Percentiles rank a stretch among this genome's conserved stretches.
Conservation (phyloP, 2,329 filamentous ascomycete genomes). For the Hymenoscyphus scutula region DNA sequence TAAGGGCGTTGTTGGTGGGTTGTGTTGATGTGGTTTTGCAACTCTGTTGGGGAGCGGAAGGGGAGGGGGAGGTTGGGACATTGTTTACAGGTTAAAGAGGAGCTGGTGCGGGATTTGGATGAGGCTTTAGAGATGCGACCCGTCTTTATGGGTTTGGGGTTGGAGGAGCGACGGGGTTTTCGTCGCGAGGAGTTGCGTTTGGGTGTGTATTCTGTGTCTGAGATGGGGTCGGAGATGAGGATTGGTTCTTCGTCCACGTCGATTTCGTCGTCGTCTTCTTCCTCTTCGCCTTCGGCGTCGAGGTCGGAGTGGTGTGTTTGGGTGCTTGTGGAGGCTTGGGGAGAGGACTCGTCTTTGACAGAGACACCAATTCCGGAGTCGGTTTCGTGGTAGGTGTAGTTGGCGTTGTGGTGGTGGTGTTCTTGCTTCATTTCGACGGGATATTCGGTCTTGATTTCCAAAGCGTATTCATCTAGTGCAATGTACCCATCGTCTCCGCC, state of each 20-base stretch:
- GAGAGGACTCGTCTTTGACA: constrained; percentile 27
- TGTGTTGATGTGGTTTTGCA: constrained; percentile 47
- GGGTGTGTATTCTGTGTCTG: constrained; percentile 31
- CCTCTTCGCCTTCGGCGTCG: constrained; percentile 15
- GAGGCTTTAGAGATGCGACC: constrained; percentile 15
- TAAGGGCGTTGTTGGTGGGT: constrained; percentile 58
- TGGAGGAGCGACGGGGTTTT: not conserved
- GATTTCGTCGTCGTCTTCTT: constrained; percentile 16
- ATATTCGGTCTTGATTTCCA: constrained; percentile 10
- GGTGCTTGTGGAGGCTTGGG: constrained; percentile 7
- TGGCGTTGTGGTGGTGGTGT: not conserved
- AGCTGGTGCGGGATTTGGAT: not conserved
- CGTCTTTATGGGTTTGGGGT: constrained; percentile 18
- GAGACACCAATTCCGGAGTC: constrained; percentile 31
- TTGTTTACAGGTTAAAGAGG: constrained; percentile 18
- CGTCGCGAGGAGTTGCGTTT: constrained; percentile 16
- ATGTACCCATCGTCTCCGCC: constrained; percentile 17
- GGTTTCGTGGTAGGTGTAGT: constrained; percentile 25
- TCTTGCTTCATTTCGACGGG: constrained; percentile 3
- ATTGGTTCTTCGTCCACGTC: constrained; percentile 22
- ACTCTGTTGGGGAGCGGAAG: constrained; percentile 47
- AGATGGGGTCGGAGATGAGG: constrained; percentile 22
- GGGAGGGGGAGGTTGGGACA: constrained; percentile 31
- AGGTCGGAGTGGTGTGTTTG: constrained; percentile 3
- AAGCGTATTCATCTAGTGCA: constrained; percentile 19